phyloP scores from a whole-genome alignment of 192 early-diverging fungal genomes.

The Coemansia sp. region DNA sequence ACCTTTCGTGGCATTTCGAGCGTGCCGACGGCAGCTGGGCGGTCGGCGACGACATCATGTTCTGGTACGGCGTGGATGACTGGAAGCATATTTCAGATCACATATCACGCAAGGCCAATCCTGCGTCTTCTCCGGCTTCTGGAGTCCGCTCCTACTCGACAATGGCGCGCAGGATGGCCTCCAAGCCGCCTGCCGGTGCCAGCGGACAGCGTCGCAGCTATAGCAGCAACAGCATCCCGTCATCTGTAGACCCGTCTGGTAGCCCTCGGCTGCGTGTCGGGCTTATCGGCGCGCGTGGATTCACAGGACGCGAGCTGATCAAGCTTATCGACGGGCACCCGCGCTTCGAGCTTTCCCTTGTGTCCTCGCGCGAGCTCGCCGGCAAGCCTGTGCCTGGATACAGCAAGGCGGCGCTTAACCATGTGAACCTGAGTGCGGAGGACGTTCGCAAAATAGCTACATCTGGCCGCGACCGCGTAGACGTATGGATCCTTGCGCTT shows the following conservation, averaged over 20 bases:
- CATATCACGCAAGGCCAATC: constrained; percentile 45
- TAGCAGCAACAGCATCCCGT: constrained; percentile 52
- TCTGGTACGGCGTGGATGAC: constrained; percentile 92
- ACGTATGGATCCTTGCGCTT: constrained; percentile 95
- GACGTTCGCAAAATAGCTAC: constrained; percentile 60
- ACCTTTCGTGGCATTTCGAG: constrained; percentile 95
- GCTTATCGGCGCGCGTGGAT: constrained; percentile 96
- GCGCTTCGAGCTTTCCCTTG: constrained; percentile 77
- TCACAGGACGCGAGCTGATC: constrained; percentile 95
- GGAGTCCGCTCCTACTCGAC: constrained; percentile 65
- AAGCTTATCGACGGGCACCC: constrained; percentile 86
- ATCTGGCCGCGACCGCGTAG: constrained; percentile 64
- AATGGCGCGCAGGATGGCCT: constrained; percentile 17
- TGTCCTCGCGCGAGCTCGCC: constrained; percentile 91
- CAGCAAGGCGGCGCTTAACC: constrained; percentile 60
- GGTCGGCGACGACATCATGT: constrained; percentile 70
- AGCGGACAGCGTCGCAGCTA: constrained; percentile 59
- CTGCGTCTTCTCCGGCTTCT: constrained; percentile 19
- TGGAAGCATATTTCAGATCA: constrained; percentile 71
- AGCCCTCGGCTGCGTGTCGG: constrained; percentile 62
- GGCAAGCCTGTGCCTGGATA: constrained; percentile 84
- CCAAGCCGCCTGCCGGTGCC: constrained; percentile 5
- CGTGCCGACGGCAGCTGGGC: constrained; percentile 82
- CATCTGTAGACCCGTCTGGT: neutral
- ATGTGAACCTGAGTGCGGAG: constrained; percentile 80